Evolutionary conservation across 2,329 filamentous ascomycete species (phyloP).

Genomic region (Phialophora macrospora): DNA sequence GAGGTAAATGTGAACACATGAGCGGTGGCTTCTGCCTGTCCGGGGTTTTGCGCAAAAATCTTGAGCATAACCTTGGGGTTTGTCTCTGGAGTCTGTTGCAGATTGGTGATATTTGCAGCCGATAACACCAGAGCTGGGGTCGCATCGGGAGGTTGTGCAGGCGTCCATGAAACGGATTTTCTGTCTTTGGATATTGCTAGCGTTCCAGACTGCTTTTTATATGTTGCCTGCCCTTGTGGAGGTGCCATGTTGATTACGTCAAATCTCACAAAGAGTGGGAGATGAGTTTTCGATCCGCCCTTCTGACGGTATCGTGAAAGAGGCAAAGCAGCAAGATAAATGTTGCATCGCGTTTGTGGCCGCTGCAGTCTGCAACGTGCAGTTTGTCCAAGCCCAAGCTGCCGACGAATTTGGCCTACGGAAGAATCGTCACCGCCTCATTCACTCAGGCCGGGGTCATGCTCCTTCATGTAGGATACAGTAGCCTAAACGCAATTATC

Average conservation of each 20-base stretch:
- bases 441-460: background rate
- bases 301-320: constrained; percentile 21
- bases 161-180: constrained; percentile 79
- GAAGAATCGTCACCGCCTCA: background rate
- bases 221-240: constrained; percentile 71
- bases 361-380: background rate
- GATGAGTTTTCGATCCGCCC: constrained; percentile 15
- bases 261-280: background rate
- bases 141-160: constrained; percentile 64
- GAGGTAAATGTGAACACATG: constrained; percentile 93
- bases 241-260: constrained; percentile 55
- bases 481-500: background rate
- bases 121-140: constrained; percentile 70
- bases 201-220: constrained; percentile 95
- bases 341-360: constrained; percentile 25
- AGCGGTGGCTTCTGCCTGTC: constrained; percentile 64
- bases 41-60: constrained; percentile 74
- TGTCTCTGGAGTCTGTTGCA: constrained; percentile 92
- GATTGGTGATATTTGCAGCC: constrained; percentile 80
- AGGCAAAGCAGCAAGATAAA: constrained; percentile 1
- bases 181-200: constrained; percentile 75
- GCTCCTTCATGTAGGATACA: background rate
- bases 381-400: background rate
- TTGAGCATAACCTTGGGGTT: constrained; percentile 91
- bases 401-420: background rate